These are phyloP conservation scores for Sphagnum magellanicum DNA, from an alignment of 228 moss, liverwort and hornwort genomes.

Conservation along the genomic window DNA sequence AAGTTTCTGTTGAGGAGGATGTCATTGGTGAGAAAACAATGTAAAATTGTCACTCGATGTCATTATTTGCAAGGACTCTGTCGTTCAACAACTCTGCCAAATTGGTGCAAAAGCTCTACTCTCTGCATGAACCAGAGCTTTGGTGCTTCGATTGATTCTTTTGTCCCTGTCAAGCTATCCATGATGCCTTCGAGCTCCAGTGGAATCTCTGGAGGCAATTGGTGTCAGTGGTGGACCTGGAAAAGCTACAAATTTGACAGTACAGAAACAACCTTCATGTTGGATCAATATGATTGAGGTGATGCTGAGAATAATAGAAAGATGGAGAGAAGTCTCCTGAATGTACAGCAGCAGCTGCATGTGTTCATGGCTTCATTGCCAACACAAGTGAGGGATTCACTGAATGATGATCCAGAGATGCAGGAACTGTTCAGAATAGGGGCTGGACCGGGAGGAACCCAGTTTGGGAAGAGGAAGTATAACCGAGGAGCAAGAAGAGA, in stretches of 20 bases:
- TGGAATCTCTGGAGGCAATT: conserved; percentile 52
- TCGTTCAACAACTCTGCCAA: conserved; percentile 84
- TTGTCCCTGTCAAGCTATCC: conserved; percentile 78
- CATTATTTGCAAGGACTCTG: conserved; percentile 70
- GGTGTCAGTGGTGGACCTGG: conserved; percentile 43
- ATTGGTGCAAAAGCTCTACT: conserved; percentile 53
- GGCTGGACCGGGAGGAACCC: too few species aligned
- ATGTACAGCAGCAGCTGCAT: conserved; percentile 40
- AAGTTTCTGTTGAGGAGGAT: conserved; percentile 85
- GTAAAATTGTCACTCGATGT: conserved; percentile 88
- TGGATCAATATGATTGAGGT: conserved; percentile 73
- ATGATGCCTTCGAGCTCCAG: conserved; percentile 72
- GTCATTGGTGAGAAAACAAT: conserved; percentile 89
- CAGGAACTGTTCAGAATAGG: too few species aligned
- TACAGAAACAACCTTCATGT: conserved; percentile 55
- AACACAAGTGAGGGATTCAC: too few species aligned
- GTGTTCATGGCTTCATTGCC: conserved; percentile 28
- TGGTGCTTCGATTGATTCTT: conserved; percentile 89
- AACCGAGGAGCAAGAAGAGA: too few species aligned
- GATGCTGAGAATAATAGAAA: conserved; percentile 66
- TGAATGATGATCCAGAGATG: too few species aligned
- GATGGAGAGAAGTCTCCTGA: conserved; percentile 29
- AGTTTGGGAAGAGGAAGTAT: too few species aligned
- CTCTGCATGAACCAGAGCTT: conserved; percentile 98
- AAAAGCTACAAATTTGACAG: conserved; percentile 10